Percentiles rank a stretch among this genome's conserved stretches.
Conservation (phyloP, 2,329 filamentous ascomycete genomes). For the Penicillium sp. region DNA sequence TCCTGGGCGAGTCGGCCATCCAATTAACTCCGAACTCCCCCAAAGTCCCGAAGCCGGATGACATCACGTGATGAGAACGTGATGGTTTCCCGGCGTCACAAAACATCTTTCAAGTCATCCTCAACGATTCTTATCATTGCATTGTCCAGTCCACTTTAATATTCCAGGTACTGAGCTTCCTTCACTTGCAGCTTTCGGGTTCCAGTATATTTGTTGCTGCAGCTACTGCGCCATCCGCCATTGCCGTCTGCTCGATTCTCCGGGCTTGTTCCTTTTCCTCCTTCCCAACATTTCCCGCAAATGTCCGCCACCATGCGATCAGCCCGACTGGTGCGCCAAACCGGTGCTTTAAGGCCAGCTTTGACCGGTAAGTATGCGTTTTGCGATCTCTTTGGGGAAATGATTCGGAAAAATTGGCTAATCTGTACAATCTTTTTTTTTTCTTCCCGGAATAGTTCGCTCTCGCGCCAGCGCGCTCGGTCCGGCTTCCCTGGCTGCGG, state of each 20-base stretch:
- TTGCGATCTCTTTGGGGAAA: neutral
- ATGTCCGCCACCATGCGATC: conserved; percentile 38
- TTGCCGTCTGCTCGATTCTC: conserved; percentile 17
- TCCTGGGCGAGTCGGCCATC: neutral
- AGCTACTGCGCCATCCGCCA: conserved; percentile 13
- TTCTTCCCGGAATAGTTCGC: conserved; percentile 22
- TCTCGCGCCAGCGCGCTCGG: conserved; percentile 28
- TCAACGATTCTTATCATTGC: neutral
- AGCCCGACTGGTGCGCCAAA: conserved; percentile 34
- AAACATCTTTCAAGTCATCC: conserved; percentile 11
- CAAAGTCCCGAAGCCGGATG: conserved; percentile 13
- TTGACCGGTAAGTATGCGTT: conserved; percentile 21
- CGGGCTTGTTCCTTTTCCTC: conserved; percentile 19
- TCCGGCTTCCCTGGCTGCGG: conserved; percentile 22
- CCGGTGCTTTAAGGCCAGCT: conserved; percentile 26
- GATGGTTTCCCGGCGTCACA: conserved; percentile 14
- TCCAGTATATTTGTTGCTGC: neutral
- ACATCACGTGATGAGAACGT: conserved; percentile 18
- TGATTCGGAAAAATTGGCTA: too few relatives aligned
- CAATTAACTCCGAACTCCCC: conserved; percentile 13
- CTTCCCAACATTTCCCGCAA: conserved; percentile 24
- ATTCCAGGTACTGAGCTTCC: neutral
- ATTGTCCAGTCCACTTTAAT: neutral
- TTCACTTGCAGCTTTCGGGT: too few relatives aligned
- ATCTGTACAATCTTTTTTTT: too few relatives aligned